A percentile compares a stretch with the other conserved stretches of the same genome.
These are phyloP conservation scores for Phascolomyces articulosus DNA, from an alignment of 371 early-diverging fungal species.

Conservation along the genomic window DNA sequence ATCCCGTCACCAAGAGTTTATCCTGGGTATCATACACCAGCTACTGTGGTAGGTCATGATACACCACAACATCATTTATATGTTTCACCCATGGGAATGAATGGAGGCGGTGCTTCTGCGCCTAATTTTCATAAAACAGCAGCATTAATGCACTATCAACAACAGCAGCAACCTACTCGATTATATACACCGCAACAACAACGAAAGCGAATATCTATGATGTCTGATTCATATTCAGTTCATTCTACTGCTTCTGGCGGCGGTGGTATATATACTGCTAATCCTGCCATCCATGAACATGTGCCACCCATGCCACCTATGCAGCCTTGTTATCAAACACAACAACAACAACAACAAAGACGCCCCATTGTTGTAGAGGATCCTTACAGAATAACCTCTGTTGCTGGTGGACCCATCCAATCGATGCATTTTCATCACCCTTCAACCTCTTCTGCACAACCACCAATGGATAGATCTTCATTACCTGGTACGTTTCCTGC, in stretches of 20 bases:
- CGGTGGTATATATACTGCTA: conserved; percentile 1
- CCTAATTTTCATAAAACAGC: conserved; percentile 8
- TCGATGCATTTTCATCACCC: neutral
- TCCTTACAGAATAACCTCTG: too few relatives aligned
- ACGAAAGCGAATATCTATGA: neutral
- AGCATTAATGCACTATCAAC: neutral
- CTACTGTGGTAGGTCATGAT: neutral
- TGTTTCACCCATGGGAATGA: neutral
- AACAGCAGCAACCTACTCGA: neutral
- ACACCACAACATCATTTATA: neutral
- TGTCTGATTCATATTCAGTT: neutral
- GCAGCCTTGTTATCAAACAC: neutral
- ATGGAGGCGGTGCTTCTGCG: conserved; percentile 1
- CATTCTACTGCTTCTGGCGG: neutral
- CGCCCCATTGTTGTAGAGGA: neutral
- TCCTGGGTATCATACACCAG: neutral
- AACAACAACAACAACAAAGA: neutral
- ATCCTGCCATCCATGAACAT: conserved; percentile 10
- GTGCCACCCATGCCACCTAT: conserved; percentile 11
- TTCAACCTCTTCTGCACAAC: neutral
- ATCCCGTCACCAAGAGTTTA: conserved; percentile 9
- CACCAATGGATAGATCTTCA: neutral
- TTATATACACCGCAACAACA: neutral
- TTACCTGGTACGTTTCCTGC: neutral
- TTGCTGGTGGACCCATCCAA: too few relatives aligned